Conservation (phyloP, 805 yeast genomes). For the Metschnikowia drakensbergensis region DNA sequence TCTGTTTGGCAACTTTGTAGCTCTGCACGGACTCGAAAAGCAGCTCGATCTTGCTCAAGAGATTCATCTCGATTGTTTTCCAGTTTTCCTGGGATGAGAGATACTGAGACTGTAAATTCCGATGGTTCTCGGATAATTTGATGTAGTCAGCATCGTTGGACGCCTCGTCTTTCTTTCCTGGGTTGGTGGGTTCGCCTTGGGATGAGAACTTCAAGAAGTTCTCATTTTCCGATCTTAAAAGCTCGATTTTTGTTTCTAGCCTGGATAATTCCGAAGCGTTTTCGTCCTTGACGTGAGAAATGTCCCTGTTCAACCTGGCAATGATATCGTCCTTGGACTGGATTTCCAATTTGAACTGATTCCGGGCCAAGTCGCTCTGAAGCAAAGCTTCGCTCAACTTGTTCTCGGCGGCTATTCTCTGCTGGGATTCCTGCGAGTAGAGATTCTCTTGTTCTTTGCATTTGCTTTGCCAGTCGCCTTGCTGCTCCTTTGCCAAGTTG, state of each 20-base stretch:
- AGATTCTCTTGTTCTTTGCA: conserved; percentile 23
- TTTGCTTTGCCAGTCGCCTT: conserved; percentile 24
- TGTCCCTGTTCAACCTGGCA: conserved; percentile 28
- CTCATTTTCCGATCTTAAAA: conserved; percentile 61
- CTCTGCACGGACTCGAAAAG: conserved; percentile 27
- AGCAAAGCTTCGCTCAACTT: conserved; percentile 30
- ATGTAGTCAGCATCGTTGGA: conserved; percentile 36
- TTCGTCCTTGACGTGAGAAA: conserved; percentile 31
- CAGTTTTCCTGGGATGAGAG: conserved; percentile 76
- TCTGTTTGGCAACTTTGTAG: conserved; percentile 23
- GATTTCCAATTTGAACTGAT: conserved; percentile 28
- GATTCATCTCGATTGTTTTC: conserved; percentile 71
- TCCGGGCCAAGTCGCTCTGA: conserved; percentile 28
- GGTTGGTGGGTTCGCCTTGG: neutral
- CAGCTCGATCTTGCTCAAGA: conserved; percentile 47
- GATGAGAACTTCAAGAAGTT: conserved; percentile 10
- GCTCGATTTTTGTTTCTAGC: conserved; percentile 69
- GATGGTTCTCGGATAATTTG: conserved; percentile 46
- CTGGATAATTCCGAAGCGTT: conserved; percentile 47
- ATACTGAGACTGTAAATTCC: conserved; percentile 63
- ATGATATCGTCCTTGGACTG: conserved; percentile 32
- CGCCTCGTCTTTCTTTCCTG: conserved; percentile 16
- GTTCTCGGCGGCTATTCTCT: conserved; percentile 19
- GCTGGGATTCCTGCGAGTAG: conserved; percentile 23
- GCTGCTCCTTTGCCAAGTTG: conserved; percentile 18